Conservation (phyloP, 805 yeast genomes). For the Ogataea neopini region DNA sequence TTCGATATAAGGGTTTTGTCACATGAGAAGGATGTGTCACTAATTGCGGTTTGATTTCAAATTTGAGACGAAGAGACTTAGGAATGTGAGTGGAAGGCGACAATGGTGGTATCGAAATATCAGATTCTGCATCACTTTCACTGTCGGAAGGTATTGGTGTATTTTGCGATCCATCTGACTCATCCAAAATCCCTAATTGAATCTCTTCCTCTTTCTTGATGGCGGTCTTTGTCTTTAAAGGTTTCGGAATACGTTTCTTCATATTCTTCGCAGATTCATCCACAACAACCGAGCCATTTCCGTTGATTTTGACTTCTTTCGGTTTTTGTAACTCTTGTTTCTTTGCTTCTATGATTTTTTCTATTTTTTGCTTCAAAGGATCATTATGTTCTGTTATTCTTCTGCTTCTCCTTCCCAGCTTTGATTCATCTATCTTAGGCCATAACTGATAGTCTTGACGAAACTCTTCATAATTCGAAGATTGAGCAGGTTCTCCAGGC, state of each 20-base stretch:
- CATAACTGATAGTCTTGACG: conserved; percentile 39
- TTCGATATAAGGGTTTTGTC: conserved; percentile 44
- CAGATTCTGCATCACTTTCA: conserved; percentile 18
- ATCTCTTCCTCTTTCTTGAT: conserved; percentile 5
- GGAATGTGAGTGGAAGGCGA: conserved; percentile 25
- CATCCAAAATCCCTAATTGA: conserved; percentile 7
- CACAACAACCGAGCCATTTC: conserved; percentile 1
- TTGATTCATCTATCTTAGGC: conserved; percentile 32
- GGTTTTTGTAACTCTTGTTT: conserved; percentile 2
- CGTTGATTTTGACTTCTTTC: background rate
- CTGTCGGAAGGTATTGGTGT: background rate
- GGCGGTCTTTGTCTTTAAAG: background rate
- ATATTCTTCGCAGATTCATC: background rate
- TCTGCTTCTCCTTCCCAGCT: conserved; percentile 30
- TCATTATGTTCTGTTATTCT: conserved; percentile 25
- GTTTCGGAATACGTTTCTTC: background rate
- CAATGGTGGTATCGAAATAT: conserved; percentile 19
- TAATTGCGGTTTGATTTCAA: conserved; percentile 44
- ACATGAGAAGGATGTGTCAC: conserved; percentile 64
- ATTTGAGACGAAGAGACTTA: conserved; percentile 33
- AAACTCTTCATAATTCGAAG: conserved; percentile 36
- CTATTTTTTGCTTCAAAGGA: conserved; percentile 28
- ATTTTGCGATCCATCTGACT: background rate
- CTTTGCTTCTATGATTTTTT: conserved; percentile 12
- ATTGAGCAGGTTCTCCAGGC: conserved; percentile 45